These are phyloP conservation scores for Aspergillus hancockii DNA, from an alignment of 495 filamentous ascomycete species.

Conservation along the genomic window DNA sequence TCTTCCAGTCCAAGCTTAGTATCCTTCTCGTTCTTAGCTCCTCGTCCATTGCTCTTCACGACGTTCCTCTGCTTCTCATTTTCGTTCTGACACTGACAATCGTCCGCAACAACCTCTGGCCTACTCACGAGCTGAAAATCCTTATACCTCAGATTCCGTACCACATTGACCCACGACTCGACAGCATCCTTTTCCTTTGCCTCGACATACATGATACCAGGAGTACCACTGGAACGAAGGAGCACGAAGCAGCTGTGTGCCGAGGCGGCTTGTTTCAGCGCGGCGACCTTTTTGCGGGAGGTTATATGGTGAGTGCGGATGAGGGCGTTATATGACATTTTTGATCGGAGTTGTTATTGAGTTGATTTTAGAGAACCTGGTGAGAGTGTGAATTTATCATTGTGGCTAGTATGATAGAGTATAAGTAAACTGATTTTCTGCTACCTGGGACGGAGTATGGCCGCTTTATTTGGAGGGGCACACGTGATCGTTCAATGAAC, in stretches of 20 bases:
- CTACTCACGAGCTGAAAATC: conserved; percentile 50
- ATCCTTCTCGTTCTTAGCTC: neutral
- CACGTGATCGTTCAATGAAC: too few relatives aligned
- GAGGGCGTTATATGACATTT: conserved; percentile 55
- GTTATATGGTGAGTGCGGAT: conserved; percentile 83
- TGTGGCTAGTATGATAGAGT: neutral
- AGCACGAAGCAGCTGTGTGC: conserved; percentile 58
- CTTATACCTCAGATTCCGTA: conserved; percentile 52
- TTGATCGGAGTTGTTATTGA: neutral
- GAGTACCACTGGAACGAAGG: conserved; percentile 64
- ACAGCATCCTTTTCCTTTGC: conserved; percentile 51
- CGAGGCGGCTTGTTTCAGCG: conserved; percentile 63
- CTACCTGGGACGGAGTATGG: too few relatives aligned
- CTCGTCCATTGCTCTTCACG: neutral
- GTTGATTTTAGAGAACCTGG: neutral
- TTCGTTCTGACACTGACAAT: conserved; percentile 1
- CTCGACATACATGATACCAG: conserved; percentile 80
- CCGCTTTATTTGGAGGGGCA: too few relatives aligned
- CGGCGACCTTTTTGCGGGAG: conserved; percentile 73
- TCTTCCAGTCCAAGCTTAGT: conserved; percentile 29
- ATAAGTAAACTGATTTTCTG: neutral
- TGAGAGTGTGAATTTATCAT: neutral
- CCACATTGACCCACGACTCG: conserved; percentile 56
- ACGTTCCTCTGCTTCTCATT: neutral
- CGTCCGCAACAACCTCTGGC: conserved; percentile 30